Conservation (phyloP, 805 yeast genomes). For the Teunomyces barrocoloradensis region DNA sequence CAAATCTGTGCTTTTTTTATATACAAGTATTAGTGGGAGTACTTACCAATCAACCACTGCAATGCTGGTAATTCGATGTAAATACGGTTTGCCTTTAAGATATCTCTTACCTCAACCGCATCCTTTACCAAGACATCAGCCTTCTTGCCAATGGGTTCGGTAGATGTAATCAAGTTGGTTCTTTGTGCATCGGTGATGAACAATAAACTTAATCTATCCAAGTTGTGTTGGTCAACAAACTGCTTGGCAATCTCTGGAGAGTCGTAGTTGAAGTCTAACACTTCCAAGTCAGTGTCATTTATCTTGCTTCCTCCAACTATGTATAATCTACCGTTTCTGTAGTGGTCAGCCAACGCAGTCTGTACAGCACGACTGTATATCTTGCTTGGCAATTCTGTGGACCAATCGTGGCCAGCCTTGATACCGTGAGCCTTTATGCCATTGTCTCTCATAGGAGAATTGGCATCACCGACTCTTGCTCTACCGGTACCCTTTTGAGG, state of each 20-base stretch:
- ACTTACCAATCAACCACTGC: constrained; percentile 49
- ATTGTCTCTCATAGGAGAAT: constrained; percentile 86
- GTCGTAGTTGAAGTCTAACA: constrained; percentile 37
- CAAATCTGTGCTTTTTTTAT: constrained; percentile 10
- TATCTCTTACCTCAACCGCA: constrained; percentile 77
- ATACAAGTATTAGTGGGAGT: constrained; percentile 17
- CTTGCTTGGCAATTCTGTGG: constrained; percentile 71
- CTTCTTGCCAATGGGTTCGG: constrained; percentile 49
- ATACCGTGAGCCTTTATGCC: constrained; percentile 91
- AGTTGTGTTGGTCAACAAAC: constrained; percentile 48
- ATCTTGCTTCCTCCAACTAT: constrained; percentile 54
- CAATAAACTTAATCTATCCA: constrained; percentile 54
- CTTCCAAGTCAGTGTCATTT: constrained; percentile 14
- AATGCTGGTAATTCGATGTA: constrained; percentile 72
- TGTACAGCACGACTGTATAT: constrained; percentile 74
- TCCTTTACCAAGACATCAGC: constrained; percentile 71
- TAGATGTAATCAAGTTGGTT: constrained; percentile 58
- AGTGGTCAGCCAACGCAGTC: constrained; percentile 79
- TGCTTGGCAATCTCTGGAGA: constrained; percentile 48
- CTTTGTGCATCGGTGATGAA: constrained; percentile 65
- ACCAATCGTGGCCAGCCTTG: constrained; percentile 85
- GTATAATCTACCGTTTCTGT: constrained; percentile 67
- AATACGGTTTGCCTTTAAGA: constrained; percentile 74
- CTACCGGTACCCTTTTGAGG: constrained; percentile 94
- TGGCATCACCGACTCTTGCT: constrained; percentile 95